Base-by-base conservation (phyloP, 176 grass and related monocot species). In the Metroxylon sagu region DNA sequence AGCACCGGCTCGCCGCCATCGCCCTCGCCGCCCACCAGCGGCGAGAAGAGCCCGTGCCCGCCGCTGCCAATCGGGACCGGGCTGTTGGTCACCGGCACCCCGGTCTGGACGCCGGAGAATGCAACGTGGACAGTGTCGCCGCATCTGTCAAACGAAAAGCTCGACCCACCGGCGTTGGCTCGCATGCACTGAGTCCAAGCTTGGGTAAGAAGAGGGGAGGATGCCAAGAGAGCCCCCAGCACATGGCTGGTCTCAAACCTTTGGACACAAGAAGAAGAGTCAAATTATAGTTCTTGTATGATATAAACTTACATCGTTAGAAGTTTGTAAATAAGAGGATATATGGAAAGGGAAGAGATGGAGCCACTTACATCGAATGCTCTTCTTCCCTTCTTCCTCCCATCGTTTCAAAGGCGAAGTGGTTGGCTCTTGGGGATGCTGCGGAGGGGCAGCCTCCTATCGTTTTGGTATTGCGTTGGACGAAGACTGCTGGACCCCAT, bases 171-270 rank as follows among this genome's bases (percentile, higher is more conserved):
- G 14, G 68, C 73, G 43, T 73, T 67, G 59, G 82, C 76, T 8
- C 49, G 71, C n/a, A 29, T 53, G 79, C 82, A 99, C 25, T 53
- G 76, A 54, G 72, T 69, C 94, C 94, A 99, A 18, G 94, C 62
- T 31, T 84, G 94, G 29, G 76, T 82, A 53, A 93, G 76, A 61
- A 99, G 74, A 17, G 94, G 78, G 59, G 94, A 93, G 55, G 82
- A 93, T 4, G 94, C 82, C 18, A 99, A 76, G 60, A 99, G 79
- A 14, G 88, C 77, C 62, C 88, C 94, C 60, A 99, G 69, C 21
- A 99, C 84, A 61, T 93, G 94, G 60, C 94, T 93, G 58, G 94
- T 89, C 80, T 99, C 94, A 73, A 86, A 99, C 82, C 94, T 99
- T 77, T 10, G 17, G 0, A 17, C 29, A 1, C 16, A 16, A 18